Evolutionary conservation across 2,329 filamentous ascomycete genomes (phyloP).

Genomic region (Blastomyces parvus): DNA sequence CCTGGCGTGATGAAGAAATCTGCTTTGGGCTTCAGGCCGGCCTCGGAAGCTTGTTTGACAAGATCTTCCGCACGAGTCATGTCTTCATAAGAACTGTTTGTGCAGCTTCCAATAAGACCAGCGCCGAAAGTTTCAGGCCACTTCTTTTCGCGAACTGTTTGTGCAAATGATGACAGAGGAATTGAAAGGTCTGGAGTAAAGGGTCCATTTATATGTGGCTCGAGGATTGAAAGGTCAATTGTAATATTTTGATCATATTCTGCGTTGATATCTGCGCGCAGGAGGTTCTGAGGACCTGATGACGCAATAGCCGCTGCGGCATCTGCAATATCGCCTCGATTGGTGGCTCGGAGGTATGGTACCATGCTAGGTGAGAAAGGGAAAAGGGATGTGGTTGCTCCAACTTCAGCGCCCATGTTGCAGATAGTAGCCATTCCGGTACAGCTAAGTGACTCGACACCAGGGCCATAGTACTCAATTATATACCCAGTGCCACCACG

Average conservation of each 20-base stretch:
- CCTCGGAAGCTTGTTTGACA: slow-evolving; percentile 79
- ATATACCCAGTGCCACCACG: slow-evolving; percentile 89
- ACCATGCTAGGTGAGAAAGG: slow-evolving; percentile 78
- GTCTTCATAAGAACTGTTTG: slow-evolving; percentile 97
- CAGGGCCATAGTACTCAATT: slow-evolving; percentile 87
- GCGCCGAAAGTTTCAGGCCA: slow-evolving; percentile 91
- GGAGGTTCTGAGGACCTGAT: slow-evolving; percentile 51
- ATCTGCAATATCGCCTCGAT: slow-evolving; percentile 60
- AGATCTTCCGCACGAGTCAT: slow-evolving; percentile 94
- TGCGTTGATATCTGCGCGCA: slow-evolving; percentile 69
- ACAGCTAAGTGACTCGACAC: slow-evolving; percentile 77
- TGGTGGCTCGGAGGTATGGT: slow-evolving; percentile 77
- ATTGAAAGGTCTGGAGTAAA: slow-evolving; percentile 94
- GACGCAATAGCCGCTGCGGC: slow-evolving; percentile 55
- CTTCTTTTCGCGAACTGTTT: slow-evolving; percentile 68
- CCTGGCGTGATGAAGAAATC: slow-evolving; percentile 96
- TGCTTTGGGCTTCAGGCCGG: slow-evolving; percentile 79
- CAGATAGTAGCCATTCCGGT: slow-evolving; percentile 89
- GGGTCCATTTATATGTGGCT: slow-evolving; percentile 94
- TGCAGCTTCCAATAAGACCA: slow-evolving; percentile 93
- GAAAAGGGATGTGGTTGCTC: slow-evolving; percentile 92
- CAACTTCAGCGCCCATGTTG: slow-evolving; percentile 85
- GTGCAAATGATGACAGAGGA: slow-evolving; percentile 80
- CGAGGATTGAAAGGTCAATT: slow-evolving; percentile 80
- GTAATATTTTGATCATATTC: slow-evolving; percentile 86